phyloP scores from a whole-genome alignment of 805 yeast genomes.

The Brettanomyces bruxellensis region DNA sequence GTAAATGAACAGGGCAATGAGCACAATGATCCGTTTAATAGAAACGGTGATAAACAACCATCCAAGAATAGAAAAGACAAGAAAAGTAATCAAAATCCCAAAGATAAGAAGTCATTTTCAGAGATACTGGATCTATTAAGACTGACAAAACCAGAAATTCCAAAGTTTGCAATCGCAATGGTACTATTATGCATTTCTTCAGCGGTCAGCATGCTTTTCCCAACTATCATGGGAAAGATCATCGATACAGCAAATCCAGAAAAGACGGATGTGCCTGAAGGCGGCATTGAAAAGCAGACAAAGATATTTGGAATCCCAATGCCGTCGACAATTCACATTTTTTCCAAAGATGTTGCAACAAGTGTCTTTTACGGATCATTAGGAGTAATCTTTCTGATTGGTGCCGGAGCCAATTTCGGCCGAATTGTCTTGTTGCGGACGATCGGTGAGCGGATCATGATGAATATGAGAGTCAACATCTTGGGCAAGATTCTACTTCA shows the following conservation, averaged over 20 bases:
- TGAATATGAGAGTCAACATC: constrained; percentile 69
- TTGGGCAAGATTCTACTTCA: constrained; percentile 72
- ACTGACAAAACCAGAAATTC: constrained; percentile 49
- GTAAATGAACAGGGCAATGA: too few species aligned
- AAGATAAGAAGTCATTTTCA: constrained; percentile 15
- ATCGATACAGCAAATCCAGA: constrained; percentile 55
- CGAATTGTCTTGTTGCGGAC: constrained; percentile 66
- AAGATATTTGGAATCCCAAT: constrained; percentile 4
- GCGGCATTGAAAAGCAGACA: constrained; percentile 11
- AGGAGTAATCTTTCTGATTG: constrained; percentile 55
- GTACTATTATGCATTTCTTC: constrained; percentile 60
- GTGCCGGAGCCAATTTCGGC: constrained; percentile 74
- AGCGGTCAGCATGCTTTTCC: constrained; percentile 72
- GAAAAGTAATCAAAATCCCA: too few species aligned
- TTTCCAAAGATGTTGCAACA: constrained; percentile 48
- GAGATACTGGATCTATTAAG: constrained; percentile 42
- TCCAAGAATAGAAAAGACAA: too few species aligned
- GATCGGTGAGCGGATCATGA: constrained; percentile 83
- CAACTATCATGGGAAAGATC: constrained; percentile 77
- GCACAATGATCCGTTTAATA: too few species aligned
- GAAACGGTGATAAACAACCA: too few species aligned
- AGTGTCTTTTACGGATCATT: constrained; percentile 56
- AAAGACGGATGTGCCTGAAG: constrained; percentile 12
- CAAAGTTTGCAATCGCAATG: constrained; percentile 52
- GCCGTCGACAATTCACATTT: constrained; percentile 13